These are phyloP conservation scores for Penstemon newberryi DNA, from an alignment of 257 asterid species.

Conservation along the genomic window DNA sequence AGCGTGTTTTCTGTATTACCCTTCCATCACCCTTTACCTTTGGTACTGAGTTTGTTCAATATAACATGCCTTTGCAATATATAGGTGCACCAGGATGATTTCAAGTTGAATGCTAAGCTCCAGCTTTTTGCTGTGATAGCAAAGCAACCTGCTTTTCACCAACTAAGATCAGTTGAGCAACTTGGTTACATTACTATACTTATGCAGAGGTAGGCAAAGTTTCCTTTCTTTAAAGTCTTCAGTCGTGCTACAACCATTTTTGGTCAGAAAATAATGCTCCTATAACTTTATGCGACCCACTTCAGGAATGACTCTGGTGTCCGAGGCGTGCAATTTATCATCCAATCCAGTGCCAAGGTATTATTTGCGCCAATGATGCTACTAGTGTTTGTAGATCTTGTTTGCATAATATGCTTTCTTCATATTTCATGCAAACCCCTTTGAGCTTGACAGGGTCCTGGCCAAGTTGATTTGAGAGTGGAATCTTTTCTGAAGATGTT, in stretches of 20 bases:
- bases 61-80: slow-evolving; percentile 24
- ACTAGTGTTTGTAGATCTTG: background rate
- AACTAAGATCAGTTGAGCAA: slow-evolving; percentile 99
- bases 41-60: slow-evolving; percentile 18
- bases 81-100: slow-evolving; percentile 94
- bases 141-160: slow-evolving; percentile 95
- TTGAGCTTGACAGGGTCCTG: slow-evolving; percentile 75
- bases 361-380: background rate
- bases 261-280: background rate
- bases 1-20: background rate
- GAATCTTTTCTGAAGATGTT: slow-evolving; percentile 82
- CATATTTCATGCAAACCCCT: slow-evolving; percentile 1
- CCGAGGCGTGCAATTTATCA: slow-evolving; percentile 87
- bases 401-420: background rate
- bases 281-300: slow-evolving; percentile 16
- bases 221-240: slow-evolving; percentile 9
- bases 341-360: slow-evolving; percentile 93
- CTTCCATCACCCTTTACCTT: slow-evolving; percentile 1
- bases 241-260: slow-evolving; percentile 8
- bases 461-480: slow-evolving; percentile 80
- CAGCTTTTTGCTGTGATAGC: slow-evolving; percentile 90
- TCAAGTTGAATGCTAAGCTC: slow-evolving; percentile 71
- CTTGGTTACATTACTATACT: slow-evolving; percentile 95
- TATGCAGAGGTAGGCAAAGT: slow-evolving; percentile 63
- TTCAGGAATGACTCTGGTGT: slow-evolving; percentile 87